Evolutionary conservation across 345 rosid species (phyloP), one percentile per base, ranked within the genome.

Genomic region (Theobroma cacao): DNA sequence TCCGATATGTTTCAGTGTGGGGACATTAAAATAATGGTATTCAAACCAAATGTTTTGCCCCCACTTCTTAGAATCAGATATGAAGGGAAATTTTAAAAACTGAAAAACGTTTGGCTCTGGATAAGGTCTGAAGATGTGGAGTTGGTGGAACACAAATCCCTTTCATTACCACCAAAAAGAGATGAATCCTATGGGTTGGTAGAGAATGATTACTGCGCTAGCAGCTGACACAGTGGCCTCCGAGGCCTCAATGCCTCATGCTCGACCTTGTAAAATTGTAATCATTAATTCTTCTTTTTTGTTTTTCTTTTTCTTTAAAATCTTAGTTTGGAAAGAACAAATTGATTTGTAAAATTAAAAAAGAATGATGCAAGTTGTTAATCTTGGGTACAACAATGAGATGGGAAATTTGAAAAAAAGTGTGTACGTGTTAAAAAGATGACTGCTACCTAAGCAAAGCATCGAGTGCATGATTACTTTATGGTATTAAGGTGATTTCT

Each of bases 101-200:
- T n/a, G 31, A 33, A 2, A 70, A 13, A 8, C 5, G 5, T 10
- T 8, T 14, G 55, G 55, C 26, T 75, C 60, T 75, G 77, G 77
- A 75, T 75, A 75, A 75, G 77, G 69, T 75, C 9, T 9, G 26
- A 75, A 43, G 69, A 75, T 43, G 58, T 60, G 77, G 68, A 60
- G 68, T 43, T 75, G 77, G 77, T 75, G 48, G 58, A 62, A 62
- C 59, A n/a, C 59, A 62, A 75, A 75, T 75, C 71, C 60, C 3
- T 28, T 75, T 62, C 60, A 22, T 45, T 47, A 47, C 15, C 56
- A 36, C 31, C 38, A 58, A 40, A 38, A 58, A 14, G 38, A 26
- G 17, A 28, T 47, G 52, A 40, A 26, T 43, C 20, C 17, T 50
- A 34, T 24, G 14, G 69, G 60, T 75, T 75, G 68, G 68, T 60